A percentile compares a stretch with the other conserved stretches of the same genome.
Conservation (phyloP, 805 yeast genomes). For the Nakazawaea holstii region DNA sequence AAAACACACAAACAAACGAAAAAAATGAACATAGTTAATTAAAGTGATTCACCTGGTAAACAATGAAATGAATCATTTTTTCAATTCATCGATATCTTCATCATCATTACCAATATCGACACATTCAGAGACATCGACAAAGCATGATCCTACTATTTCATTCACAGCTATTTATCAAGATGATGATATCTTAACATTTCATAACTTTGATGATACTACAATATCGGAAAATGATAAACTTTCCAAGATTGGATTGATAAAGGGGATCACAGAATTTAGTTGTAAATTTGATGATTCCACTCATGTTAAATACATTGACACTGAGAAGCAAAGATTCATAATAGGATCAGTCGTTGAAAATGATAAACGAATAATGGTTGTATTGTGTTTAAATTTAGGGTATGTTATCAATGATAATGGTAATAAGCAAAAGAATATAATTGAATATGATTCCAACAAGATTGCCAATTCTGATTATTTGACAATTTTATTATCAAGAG, state of each 20-base stretch:
- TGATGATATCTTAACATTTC: not conserved
- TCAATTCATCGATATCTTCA: not conserved
- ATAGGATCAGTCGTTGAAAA: not conserved
- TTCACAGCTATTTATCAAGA: conserved; percentile 2
- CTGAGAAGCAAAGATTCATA: conserved; percentile 7
- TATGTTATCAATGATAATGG: not conserved
- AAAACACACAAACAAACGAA: not conserved
- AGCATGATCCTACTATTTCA: not conserved
- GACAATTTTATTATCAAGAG: not conserved
- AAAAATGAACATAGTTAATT: not conserved
- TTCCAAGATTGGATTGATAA: conserved; percentile 9
- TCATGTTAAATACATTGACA: conserved; percentile 4
- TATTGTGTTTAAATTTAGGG: conserved; percentile 4
- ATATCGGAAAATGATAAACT: not conserved
- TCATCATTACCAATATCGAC: not conserved
- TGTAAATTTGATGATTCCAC: conserved; percentile 4
- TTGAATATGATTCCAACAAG: not conserved
- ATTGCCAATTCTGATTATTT: conserved; percentile 1
- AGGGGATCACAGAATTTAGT: conserved; percentile 9
- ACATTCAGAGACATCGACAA: not conserved
- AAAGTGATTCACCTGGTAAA: not conserved
- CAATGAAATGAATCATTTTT: conserved; percentile 1
- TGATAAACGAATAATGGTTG: not conserved
- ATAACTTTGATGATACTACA: not conserved
- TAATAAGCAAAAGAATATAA: not conserved